Evolutionary conservation across 371 early-diverging fungal genomes (phyloP).

Genomic region (Lichtheimia hyalospora): DNA sequence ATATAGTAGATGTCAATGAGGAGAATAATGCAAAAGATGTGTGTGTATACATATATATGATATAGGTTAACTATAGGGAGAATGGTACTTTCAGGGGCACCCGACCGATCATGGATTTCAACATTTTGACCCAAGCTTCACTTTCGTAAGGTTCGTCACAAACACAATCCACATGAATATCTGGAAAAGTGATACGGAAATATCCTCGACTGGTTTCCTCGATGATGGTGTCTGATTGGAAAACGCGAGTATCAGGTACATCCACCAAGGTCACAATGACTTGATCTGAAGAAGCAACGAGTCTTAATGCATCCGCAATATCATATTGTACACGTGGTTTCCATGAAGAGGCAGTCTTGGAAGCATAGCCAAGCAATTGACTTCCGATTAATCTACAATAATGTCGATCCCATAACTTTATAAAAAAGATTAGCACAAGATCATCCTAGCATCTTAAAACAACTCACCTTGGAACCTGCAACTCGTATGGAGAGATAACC

Average conservation of each 20-base stretch:
- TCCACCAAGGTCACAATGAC: conserved; percentile 33
- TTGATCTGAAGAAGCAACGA: conserved; percentile 41
- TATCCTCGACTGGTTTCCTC: conserved; percentile 33
- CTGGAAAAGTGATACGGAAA: conserved; percentile 36
- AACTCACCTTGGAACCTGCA: conserved; percentile 28
- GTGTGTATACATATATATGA: not conserved
- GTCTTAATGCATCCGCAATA: conserved; percentile 34
- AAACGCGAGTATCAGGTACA: conserved; percentile 9
- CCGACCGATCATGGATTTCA: conserved; percentile 42
- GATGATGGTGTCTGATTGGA: conserved; percentile 3
- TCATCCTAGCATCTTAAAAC: not conserved
- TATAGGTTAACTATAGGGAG: not conserved
- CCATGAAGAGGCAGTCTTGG: conserved; percentile 29
- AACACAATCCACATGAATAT: conserved; percentile 40
- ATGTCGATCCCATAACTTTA: conserved; percentile 38
- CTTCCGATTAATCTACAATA: conserved; percentile 40
- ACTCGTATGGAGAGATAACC: conserved; percentile 36
- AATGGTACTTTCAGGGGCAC: conserved; percentile 36
- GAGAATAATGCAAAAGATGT: not conserved
- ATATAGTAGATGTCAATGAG: not conserved
- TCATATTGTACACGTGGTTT: conserved; percentile 26
- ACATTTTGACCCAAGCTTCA: conserved; percentile 40
- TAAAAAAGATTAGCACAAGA: too few relatives aligned
- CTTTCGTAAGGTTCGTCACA: conserved; percentile 36
- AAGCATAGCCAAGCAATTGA: conserved; percentile 36